Percentiles rank a stretch among this genome's conserved stretches.
Conservation (phyloP, 768 basidiomycete species). For the Boletus subparvulus region DNA sequence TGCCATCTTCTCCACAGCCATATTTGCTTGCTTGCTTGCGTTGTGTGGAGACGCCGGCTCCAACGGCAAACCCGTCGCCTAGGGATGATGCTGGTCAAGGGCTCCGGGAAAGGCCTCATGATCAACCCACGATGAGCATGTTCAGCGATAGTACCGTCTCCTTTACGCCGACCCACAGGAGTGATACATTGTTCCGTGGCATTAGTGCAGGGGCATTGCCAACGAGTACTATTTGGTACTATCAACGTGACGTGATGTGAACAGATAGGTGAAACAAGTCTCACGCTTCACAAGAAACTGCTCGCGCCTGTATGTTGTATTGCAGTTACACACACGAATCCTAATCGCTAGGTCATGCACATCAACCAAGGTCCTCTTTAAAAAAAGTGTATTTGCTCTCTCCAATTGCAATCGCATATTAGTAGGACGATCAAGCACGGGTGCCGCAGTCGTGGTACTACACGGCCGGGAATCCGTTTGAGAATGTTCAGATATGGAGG, state of each 20-base stretch:
- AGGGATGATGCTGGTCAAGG: too few species aligned
- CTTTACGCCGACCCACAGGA: constrained; percentile 1
- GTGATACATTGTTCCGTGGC: not conserved
- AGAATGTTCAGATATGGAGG: too few species aligned
- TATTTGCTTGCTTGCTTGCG: too few species aligned
- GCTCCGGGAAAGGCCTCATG: too few species aligned
- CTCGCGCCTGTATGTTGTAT: not conserved
- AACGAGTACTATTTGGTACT: too few species aligned
- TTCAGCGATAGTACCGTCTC: constrained; percentile 15
- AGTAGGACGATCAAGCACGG: not conserved
- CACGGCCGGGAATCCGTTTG: not conserved
- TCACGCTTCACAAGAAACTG: not conserved
- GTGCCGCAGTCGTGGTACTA: not conserved
- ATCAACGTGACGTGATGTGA: not conserved
- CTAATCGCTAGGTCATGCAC: constrained; percentile 2
- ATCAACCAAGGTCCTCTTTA: not conserved
- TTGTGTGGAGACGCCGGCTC: too few species aligned
- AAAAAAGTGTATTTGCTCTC: not conserved
- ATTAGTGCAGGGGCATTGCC: not conserved
- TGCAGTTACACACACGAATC: constrained; percentile 2
- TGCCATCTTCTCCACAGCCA: too few species aligned
- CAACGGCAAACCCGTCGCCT: too few species aligned
- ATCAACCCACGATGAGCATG: not conserved
- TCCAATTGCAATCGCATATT: not conserved
- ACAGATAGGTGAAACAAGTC: not conserved